These are phyloP conservation scores for Artemisia tridentata DNA, from an alignment of 129 eudicot genomes.

Conservation along the genomic window DNA sequence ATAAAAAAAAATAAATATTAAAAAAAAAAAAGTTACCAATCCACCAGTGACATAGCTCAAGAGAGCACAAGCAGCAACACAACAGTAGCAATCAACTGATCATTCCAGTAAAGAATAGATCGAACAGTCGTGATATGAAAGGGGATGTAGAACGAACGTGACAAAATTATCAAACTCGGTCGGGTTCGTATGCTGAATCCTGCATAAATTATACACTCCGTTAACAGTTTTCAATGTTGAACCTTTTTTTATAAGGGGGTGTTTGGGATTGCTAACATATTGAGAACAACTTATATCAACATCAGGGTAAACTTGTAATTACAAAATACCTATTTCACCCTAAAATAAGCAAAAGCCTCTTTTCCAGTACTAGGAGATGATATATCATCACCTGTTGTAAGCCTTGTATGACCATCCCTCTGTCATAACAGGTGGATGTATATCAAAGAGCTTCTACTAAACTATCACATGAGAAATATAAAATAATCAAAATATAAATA, in stretches of 20 bases:
- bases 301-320: no score
- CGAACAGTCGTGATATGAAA: constrained; percentile 62
- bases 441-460: constrained; percentile 93
- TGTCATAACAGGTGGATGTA: constrained; percentile 92
- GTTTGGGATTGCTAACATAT: no score
- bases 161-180: no score
- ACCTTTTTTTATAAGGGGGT: no score
- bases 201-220: no score
- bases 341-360: constrained; percentile 46
- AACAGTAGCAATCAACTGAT: constrained; percentile 66
- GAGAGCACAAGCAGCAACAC: constrained; percentile 71
- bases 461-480: constrained; percentile 34
- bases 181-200: no score
- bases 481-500: constrained; percentile 2
- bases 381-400: constrained; percentile 73
- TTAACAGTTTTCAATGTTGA: no score
- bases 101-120: constrained; percentile 72
- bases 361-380: constrained; percentile 68
- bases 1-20: no score
- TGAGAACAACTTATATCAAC: no score
- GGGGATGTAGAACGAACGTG: no score
- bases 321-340: no score
- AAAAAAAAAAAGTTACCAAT: no score
- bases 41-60: constrained; percentile 80
- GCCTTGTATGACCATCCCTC: constrained; percentile 97